Evolutionary conservation across 768 basidiomycete species (phyloP), one percentile per base, ranked within the genome.

Genomic region (Cantharellus cinnabarinus): DNA sequence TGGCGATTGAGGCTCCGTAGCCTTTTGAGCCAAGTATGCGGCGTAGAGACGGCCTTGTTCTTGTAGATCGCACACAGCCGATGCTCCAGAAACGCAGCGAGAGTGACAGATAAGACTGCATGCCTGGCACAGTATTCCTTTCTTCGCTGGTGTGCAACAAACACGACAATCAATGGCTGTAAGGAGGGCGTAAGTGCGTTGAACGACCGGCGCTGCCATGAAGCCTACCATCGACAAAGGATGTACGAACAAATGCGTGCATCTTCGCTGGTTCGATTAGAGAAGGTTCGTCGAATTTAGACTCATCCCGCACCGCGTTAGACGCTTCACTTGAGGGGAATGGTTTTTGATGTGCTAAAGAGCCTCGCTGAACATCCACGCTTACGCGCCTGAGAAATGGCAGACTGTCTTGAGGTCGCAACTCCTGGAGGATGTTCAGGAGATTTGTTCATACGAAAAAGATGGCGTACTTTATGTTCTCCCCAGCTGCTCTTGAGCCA

Each of bases 381-480:
- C 89, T 91, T 67, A 95, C 83, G 3, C 93, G 83, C 39, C 90
- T 83, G 7, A 95, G 74, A 76, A 95, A 95, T 5, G 94, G 94
- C 41, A 97, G 87, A 66, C 88, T 91, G 67, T 98, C 94, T 66
- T 95, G 86, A 54, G 85, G 86, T 34, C 88, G 84, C 39, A 94
- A 72, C 64, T 89, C 83, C 82, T 85, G 61, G 15, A 59, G 54
- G 37, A 57, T 40, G 35, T 57, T n/a, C 40, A 41, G 44, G 5
- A 35, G 29, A 15, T 3, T 59, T 4, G 39, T 7, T 40, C 4
- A n/a, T 5, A 4, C 5, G 29, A 29, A 57, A 5, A 37, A 34
- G 20, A 41, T 20, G 29, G 5, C 74, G 57, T 66, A 89, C 90
- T 76, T 88, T 82, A 65, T 83, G 75, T n/a, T 77, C 75, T 48